These are phyloP conservation scores for Scheffersomyces amazonensis DNA, from an alignment of 805 yeast species.

Conservation along the genomic window DNA sequence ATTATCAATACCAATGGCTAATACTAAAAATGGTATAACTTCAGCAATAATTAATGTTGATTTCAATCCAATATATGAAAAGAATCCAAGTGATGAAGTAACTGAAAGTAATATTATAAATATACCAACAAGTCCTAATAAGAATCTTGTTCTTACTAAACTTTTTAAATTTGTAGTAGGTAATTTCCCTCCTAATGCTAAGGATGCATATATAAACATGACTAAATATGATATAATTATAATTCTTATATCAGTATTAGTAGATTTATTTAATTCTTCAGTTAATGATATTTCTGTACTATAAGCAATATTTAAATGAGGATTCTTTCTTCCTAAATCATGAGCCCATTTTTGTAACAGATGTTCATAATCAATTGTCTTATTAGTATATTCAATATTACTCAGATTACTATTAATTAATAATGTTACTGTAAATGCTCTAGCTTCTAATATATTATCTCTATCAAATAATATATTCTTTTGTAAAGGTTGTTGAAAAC, in stretches of 20 bases:
- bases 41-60: constrained; percentile 93
- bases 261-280: constrained; percentile 77
- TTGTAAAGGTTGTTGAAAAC: constrained; percentile 86
- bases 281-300: constrained; percentile 82
- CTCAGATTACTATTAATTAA: constrained; percentile 54
- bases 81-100: constrained; percentile 75
- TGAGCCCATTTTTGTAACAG: constrained; percentile 55
- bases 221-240: constrained; percentile 71
- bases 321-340: constrained; percentile 38
- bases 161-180: constrained; percentile 33
- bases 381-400: constrained; percentile 34
- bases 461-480: constrained; percentile 60
- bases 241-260: constrained; percentile 73
- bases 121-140: constrained; percentile 83
- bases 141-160: constrained; percentile 57
- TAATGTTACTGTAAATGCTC: constrained; percentile 76
- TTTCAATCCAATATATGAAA: constrained; percentile 71
- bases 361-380: constrained; percentile 67
- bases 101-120: constrained; percentile 79
- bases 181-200: constrained; percentile 68
- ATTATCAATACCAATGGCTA: constrained; percentile 96
- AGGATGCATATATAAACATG: constrained; percentile 86
- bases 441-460: constrained; percentile 53
- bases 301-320: constrained; percentile 58
- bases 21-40: constrained; percentile 87